phyloP scores from a whole-genome alignment of 2,329 filamentous ascomycete species.

The Albophoma yamanashiensis region DNA sequence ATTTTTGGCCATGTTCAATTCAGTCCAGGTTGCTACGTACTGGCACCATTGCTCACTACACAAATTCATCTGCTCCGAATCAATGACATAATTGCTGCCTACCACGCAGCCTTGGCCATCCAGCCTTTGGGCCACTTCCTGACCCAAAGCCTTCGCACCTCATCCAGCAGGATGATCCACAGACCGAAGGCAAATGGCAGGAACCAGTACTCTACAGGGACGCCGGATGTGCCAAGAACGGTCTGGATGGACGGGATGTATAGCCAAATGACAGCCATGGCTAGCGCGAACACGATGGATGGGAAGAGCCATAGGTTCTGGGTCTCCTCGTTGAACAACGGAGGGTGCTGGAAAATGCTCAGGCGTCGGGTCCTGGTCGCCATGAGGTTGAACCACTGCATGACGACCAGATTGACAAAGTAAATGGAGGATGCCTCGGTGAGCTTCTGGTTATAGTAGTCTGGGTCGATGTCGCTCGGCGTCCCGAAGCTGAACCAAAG shows the following conservation, averaged over 20 bases:
- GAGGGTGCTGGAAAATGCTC: constrained; percentile 63
- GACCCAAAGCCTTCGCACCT: constrained; percentile 52
- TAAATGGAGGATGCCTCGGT: constrained; percentile 64
- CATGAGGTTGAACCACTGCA: constrained; percentile 72
- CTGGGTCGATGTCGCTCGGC: constrained; percentile 38
- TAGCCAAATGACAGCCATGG: constrained; percentile 58
- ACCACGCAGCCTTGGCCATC: constrained; percentile 50
- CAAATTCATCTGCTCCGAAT: neutral
- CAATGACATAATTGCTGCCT: neutral
- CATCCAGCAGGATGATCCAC: constrained; percentile 50
- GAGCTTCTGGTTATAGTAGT: constrained; percentile 42
- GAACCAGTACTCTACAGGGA: constrained; percentile 69
- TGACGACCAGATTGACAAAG: constrained; percentile 70
- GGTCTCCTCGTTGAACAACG: constrained; percentile 51
- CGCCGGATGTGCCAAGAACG: constrained; percentile 46
- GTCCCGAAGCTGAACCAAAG: constrained; percentile 61
- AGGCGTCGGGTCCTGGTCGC: constrained; percentile 55
- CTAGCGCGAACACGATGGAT: constrained; percentile 57
- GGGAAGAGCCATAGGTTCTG: constrained; percentile 61
- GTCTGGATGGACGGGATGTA: constrained; percentile 57
- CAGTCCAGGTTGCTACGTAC: neutral
- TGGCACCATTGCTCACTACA: neutral
- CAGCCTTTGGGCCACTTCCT: constrained; percentile 47
- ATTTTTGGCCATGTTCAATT: constrained; percentile 4
- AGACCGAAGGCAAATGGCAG: constrained; percentile 60